These are phyloP conservation scores for Gastrolobium villosum DNA, from an alignment of 306 rosid genomes.

Conservation along the genomic window DNA sequence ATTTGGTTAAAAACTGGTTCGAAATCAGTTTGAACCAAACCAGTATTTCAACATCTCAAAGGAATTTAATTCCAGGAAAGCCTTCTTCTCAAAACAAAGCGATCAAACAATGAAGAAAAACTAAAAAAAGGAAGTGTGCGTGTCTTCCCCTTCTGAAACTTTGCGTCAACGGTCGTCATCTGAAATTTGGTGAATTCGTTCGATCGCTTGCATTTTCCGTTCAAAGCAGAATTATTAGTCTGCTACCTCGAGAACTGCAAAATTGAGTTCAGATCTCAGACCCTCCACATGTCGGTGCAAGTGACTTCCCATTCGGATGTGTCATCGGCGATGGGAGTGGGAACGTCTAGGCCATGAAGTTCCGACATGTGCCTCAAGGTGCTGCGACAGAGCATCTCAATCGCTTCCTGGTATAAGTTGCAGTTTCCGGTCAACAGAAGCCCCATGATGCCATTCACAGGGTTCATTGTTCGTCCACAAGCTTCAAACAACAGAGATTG, in stretches of 20 bases:
- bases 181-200: conserved; percentile 44
- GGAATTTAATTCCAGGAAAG: conserved; percentile 53
- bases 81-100: too few species aligned
- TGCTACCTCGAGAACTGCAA: conserved; percentile 57
- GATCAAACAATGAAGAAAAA: too few species aligned
- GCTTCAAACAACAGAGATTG: conserved; percentile 79
- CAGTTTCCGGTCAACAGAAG: conserved; percentile 78
- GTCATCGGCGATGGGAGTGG: too few species aligned
- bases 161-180: conserved; percentile 64
- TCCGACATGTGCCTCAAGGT: conserved; percentile 63
- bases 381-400: conserved; percentile 73
- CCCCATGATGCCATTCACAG: conserved; percentile 76
- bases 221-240: conserved; percentile 36
- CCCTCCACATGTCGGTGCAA: too few species aligned
- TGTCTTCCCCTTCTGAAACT: conserved; percentile 20
- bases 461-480: conserved; percentile 75
- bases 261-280: neutral
- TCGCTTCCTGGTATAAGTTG: conserved; percentile 77
- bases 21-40: neutral
- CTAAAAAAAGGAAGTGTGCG: neutral
- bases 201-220: conserved; percentile 57
- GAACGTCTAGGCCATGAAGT: conserved; percentile 40
- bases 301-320: too few species aligned
- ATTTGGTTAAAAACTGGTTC: too few species aligned
- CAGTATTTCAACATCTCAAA: conserved; percentile 63